Base-by-base conservation (phyloP, 2,329 filamentous ascomycete species). In the Calonectria pseudoturangicola region DNA sequence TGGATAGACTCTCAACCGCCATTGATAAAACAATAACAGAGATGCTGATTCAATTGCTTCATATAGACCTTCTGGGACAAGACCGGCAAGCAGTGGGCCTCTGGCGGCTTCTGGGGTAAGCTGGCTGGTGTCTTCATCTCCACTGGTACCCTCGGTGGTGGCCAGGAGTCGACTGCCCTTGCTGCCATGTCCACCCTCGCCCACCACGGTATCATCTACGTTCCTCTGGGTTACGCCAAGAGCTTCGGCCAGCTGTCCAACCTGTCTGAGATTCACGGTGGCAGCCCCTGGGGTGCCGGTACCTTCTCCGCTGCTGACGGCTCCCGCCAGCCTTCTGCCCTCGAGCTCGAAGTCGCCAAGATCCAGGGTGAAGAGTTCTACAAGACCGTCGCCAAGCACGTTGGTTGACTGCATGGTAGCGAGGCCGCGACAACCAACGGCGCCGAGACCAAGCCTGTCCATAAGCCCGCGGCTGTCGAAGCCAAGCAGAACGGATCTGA, bases 151-250 rank as follows among this genome's bases (percentile, higher is more conserved):
- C 88, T 88, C 68, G 97, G 97, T 74, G 97, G 97, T 84, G 97
- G 97, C 76, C 97, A 99, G 88, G 97, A 99, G 88, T 93, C 92
- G 70, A 99, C 97, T 60, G 93, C 91, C 78, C 87, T 98, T 75
- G 89, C 93, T 41, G 88, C 93, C 83, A 92, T 98, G 91, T 95
- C 93, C 82, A 98, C 96, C 21, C 88, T 98, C 68, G 85, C 93
- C 73, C 97, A 98, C 88, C 97, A 98, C 88, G 97, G 97, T 81
- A 93, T 98, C 87, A 93, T 97, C 89, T 98, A 93, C 85, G 95
- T 98, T n/a, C 97, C 97, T 62, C 89, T 98, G 68, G 97, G 97
- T 69, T 98, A 98, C 89, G 93, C 94, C 86, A 94, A 93, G 80
- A 87, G 92, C 63, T 98, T 98, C 83, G 83, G 83, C 73, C 86